Evolutionary conservation across 2,329 filamentous ascomycete species (phyloP), one percentile per base, ranked within the genome.

Genomic region (Stagonosporopsis cucurbitacearum): DNA sequence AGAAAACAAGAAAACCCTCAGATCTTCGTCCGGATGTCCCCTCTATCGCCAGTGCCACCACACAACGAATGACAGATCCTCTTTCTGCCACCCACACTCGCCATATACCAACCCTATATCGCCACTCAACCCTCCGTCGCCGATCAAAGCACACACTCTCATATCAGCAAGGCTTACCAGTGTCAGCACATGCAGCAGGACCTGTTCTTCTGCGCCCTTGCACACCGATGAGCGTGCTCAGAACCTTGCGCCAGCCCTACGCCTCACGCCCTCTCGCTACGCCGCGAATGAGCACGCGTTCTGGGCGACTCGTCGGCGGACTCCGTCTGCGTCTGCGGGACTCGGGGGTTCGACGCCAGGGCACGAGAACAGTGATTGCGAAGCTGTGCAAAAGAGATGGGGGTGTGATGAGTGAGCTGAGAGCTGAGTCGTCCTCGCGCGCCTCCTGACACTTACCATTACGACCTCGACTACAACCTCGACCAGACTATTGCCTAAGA

Each of bases 211-310:
- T 41, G 50, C 42, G 28, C 35, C 42, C 36, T 22, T n/a, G 50
- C 50, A 54, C 43, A 54, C 43, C 50, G 50, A 54, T 54, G 36
- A 48, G n/a, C 23, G 30, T 12, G 13, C 25, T 46, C 35, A 28
- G 42, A 37, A 52, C 26, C 12, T 19, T 35, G 20, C 19, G 6
- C 22, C 36, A 53, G 36, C 50, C 43, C 28, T 50, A 53, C 43
- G 43, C 41, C 36, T 42, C 23, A n/a, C 15, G n/a, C n/a, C 28
- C 36, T 28, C 1, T 9, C 9, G 13, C 20, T 26, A 6, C 22
- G n/a, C n/a, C n/a, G n/a, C n/a, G 2, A 42, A 22, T 13, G 32
- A 30, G 30, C 12, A 32, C 30, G 30, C 30, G 6, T 4, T 12
- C 3, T 15, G 30, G 13, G 30, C 30, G 1, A 6, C 13, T 17